Conservation (phyloP, 1,139 yeast species). For the Tardiomyces depauwii region DNA sequence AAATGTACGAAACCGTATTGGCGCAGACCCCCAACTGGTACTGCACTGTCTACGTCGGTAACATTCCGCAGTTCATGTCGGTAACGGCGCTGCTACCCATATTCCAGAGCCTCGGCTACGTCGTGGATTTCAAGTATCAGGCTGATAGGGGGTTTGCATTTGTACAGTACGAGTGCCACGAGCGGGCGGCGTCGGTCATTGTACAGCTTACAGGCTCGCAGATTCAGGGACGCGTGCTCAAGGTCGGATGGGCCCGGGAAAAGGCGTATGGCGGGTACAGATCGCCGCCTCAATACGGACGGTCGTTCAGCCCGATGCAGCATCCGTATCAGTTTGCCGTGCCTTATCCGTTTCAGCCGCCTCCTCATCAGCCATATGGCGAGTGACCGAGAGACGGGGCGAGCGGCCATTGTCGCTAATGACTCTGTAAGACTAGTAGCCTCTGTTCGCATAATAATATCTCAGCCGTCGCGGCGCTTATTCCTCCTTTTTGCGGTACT, state of each 20-base stretch:
- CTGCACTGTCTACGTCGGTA: constrained; percentile 84
- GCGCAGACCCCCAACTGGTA: constrained; percentile 76
- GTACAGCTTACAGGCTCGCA: constrained; percentile 68
- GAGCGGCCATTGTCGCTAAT: no score
- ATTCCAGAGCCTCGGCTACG: constrained; percentile 68
- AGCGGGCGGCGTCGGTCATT: constrained; percentile 80
- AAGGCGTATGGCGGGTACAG: constrained; percentile 7
- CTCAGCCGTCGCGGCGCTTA: constrained; percentile 1
- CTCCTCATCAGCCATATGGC: no score
- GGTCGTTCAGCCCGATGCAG: no score
- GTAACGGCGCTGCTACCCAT: constrained; percentile 68
- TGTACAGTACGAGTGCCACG: constrained; percentile 78
- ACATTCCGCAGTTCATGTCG: constrained; percentile 65
- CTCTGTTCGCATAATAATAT: no score
- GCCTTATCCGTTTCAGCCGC: no score
- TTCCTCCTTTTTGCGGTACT: constrained; percentile 13
- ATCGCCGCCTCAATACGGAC: not conserved
- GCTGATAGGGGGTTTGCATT: constrained; percentile 80
- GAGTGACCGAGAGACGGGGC: no score
- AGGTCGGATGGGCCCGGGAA: constrained; percentile 75
- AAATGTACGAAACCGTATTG: constrained; percentile 55
- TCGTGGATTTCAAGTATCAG: constrained; percentile 69
- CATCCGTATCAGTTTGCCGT: no score
- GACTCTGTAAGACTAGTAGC: no score
- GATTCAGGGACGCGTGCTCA: constrained; percentile 67